phyloP scores from a whole-genome alignment of 306 rosid species.

The Calophaca sinica region DNA sequence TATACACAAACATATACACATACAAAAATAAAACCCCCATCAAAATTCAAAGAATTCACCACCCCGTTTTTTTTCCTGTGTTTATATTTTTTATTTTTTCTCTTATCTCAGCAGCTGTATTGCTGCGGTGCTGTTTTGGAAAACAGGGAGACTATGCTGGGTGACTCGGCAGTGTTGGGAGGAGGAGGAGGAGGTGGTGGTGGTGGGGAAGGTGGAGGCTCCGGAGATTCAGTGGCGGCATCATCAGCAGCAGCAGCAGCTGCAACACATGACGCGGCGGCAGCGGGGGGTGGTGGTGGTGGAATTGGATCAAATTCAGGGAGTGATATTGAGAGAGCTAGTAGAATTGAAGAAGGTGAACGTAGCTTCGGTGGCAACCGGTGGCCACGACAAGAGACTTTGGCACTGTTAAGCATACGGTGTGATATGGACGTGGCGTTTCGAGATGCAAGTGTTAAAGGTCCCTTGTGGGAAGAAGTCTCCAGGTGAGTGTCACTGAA shows the following conservation, averaged over 20 bases:
- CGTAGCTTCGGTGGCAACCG: constrained; percentile 86
- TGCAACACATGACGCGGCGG: constrained; percentile 30
- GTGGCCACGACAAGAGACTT: constrained; percentile 94
- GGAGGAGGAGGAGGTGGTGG: constrained; percentile 37
- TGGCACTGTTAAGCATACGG: constrained; percentile 86
- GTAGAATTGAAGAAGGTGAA: constrained; percentile 66
- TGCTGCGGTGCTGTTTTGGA: constrained; percentile 47
- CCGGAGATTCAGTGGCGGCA: constrained; percentile 39
- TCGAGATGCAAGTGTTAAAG: constrained; percentile 91
- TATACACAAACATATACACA: constrained; percentile 7
- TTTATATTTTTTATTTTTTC: constrained; percentile 52
- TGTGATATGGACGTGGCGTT: constrained; percentile 88
- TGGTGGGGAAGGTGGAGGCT: constrained; percentile 49
- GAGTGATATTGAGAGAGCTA: constrained; percentile 59
- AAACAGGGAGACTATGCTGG: constrained; percentile 64
- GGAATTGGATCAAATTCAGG: constrained; percentile 72
- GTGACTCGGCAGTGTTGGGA: constrained; percentile 63
- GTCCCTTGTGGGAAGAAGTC: constrained; percentile 96
- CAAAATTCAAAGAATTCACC: constrained; percentile 73
- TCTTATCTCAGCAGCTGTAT: constrained; percentile 57
- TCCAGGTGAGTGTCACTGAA: constrained; percentile 70
- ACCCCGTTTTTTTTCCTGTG: constrained; percentile 42
- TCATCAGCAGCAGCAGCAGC: constrained; percentile 42
- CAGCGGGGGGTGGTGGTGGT: constrained; percentile 16
- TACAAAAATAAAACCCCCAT: constrained; percentile 58